phyloP scores from a whole-genome alignment of 768 basidiomycete genomes.

The Tephrocybe sp. region DNA sequence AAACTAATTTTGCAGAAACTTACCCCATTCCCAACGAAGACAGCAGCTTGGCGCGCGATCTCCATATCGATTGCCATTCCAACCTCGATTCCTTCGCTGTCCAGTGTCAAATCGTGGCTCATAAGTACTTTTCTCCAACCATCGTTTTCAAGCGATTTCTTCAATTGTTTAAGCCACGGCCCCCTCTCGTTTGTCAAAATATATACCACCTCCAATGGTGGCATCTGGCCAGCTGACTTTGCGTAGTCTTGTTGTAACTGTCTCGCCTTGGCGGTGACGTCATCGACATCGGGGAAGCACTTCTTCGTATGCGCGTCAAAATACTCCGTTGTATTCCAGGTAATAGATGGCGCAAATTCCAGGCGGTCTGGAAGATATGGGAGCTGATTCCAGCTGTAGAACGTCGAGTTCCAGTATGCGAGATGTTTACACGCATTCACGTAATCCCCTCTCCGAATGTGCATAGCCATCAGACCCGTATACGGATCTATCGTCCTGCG shows the following conservation, averaged over 20 bases:
- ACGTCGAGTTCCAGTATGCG: conserved; percentile 29
- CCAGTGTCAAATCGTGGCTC: conserved; percentile 30
- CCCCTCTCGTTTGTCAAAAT: conserved; percentile 36
- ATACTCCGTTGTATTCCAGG: conserved; percentile 22
- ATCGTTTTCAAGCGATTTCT: conserved; percentile 23
- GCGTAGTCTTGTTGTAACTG: conserved; percentile 17
- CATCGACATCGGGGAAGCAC: conserved; percentile 31
- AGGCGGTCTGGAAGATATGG: conserved; percentile 32
- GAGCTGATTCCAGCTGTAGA: conserved; percentile 36
- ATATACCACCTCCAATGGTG: conserved; percentile 29
- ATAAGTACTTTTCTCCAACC: conserved; percentile 31
- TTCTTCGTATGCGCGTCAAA: conserved; percentile 25
- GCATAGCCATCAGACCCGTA: conserved; percentile 37
- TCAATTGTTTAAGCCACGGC: conserved; percentile 29
- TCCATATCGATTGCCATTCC: conserved; percentile 40
- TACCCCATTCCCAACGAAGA: conserved; percentile 43
- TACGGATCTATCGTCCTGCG: conserved; percentile 28
- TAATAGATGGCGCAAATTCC: conserved; percentile 19
- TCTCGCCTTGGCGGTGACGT: conserved; percentile 21
- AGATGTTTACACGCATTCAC: conserved; percentile 30
- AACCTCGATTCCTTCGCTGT: conserved; percentile 32
- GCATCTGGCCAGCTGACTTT: conserved; percentile 7
- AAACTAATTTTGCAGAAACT: conserved; percentile 6
- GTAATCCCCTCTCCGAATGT: conserved; percentile 41
- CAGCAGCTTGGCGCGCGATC: conserved; percentile 34